These are phyloP conservation scores for Cladosporium velox DNA, from an alignment of 2,329 filamentous ascomycete species.

Conservation along the genomic window DNA sequence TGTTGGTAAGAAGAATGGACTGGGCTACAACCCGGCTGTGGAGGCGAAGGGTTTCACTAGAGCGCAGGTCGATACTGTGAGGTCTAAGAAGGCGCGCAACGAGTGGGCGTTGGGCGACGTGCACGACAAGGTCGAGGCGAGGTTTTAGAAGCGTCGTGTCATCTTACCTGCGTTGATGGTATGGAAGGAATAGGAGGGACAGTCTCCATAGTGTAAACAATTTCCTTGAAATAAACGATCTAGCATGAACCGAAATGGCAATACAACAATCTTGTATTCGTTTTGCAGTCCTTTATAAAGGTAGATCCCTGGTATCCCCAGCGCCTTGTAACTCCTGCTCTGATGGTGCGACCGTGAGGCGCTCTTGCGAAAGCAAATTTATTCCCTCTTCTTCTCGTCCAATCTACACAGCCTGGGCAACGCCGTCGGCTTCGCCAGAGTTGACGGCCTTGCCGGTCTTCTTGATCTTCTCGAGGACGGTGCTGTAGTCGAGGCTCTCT, in stretches of 20 bases:
- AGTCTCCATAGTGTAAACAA: background rate
- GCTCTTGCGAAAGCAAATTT: background rate
- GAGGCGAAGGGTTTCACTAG: conserved; percentile 86
- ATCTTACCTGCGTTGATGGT: background rate
- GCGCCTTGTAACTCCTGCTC: background rate
- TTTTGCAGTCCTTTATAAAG: background rate
- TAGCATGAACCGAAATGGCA: background rate
- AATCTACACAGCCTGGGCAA: conserved; percentile 38
- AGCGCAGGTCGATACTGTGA: conserved; percentile 67
- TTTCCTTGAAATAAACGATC: background rate
- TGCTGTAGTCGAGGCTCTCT: conserved; percentile 71
- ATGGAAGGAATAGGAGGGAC: background rate
- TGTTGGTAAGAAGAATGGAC: conserved; percentile 65
- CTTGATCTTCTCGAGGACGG: conserved; percentile 82
- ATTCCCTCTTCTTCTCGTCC: background rate
- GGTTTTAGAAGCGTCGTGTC: conserved; percentile 52
- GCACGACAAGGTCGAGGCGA: conserved; percentile 69
- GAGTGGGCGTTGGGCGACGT: conserved; percentile 80
- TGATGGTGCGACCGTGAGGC: background rate
- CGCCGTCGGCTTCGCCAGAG: conserved; percentile 70
- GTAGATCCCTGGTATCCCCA: conserved; percentile 1
- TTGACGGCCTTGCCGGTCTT: conserved; percentile 96
- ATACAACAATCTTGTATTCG: background rate
- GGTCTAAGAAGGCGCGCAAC: conserved; percentile 66
- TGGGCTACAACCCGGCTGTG: conserved; percentile 91